Evolutionary conservation across 2,329 filamentous ascomycete species (phyloP).

Genomic region (Paramyrothecium sp.): DNA sequence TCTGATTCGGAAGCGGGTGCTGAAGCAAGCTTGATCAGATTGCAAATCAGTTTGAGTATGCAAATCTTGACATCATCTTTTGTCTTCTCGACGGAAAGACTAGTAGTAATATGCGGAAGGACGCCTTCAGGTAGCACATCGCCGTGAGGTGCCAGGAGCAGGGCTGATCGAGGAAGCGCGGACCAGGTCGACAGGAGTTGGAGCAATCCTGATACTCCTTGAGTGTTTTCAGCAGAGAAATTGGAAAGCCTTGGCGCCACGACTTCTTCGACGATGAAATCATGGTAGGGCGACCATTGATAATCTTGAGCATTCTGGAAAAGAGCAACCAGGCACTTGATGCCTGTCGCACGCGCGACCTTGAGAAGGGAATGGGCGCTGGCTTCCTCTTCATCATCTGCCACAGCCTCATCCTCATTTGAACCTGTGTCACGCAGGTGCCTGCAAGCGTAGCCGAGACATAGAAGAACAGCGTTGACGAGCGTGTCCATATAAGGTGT

Average conservation of each 20-base stretch:
- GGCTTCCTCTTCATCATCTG: conserved; percentile 40
- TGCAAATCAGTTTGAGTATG: conserved; percentile 72
- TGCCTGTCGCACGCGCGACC: conserved; percentile 66
- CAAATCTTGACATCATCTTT: conserved; percentile 87
- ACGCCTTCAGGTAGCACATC: conserved; percentile 54
- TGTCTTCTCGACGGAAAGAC: conserved; percentile 68
- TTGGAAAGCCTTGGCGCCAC: conserved; percentile 75
- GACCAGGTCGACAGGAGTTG: conserved; percentile 83
- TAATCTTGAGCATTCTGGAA: conserved; percentile 71
- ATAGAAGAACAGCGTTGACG: conserved; percentile 78
- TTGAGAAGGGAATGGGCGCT: conserved; percentile 60
- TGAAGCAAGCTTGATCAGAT: conserved; percentile 60
- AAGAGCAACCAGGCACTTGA: conserved; percentile 79
- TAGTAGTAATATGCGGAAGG: conserved; percentile 70
- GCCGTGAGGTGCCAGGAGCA: conserved; percentile 57
- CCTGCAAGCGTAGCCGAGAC: conserved; percentile 68
- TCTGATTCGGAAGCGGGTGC: conserved; percentile 55
- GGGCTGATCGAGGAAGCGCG: conserved; percentile 60
- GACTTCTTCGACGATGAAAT: conserved; percentile 69
- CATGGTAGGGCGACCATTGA: conserved; percentile 71
- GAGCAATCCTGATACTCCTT: conserved; percentile 81
- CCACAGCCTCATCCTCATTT: conserved; percentile 32
- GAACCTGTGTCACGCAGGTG: conserved; percentile 45
- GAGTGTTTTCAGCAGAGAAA: conserved; percentile 80
- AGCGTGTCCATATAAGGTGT: conserved; percentile 66